phyloP scores from a whole-genome alignment of 129 eudicot species.

The Flaveria linearis region DNA sequence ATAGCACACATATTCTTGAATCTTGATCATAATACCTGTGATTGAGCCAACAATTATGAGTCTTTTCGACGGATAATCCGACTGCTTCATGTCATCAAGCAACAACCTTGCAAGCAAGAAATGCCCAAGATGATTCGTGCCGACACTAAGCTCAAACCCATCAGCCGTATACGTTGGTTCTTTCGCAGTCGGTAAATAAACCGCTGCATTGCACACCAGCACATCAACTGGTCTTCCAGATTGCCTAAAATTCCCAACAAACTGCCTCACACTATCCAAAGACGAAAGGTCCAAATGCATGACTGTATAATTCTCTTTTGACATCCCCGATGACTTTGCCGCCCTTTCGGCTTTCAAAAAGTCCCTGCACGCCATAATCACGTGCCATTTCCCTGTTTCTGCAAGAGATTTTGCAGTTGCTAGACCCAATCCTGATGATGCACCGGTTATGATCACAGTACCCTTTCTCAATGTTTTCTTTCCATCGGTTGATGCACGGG shows the following conservation, averaged over 20 bases:
- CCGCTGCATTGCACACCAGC: slow-evolving; percentile 93
- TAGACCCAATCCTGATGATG: slow-evolving; percentile 88
- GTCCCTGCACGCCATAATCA: slow-evolving; percentile 86
- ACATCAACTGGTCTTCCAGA: slow-evolving; percentile 74
- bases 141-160: slow-evolving; percentile 86
- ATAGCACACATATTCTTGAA: not conserved
- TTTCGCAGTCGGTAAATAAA: slow-evolving; percentile 82
- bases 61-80: slow-evolving; percentile 86
- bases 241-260: slow-evolving; percentile 67
- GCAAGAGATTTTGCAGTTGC: slow-evolving; percentile 87
- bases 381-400: slow-evolving; percentile 83
- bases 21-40: slow-evolving; percentile 37
- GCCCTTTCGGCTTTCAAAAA: slow-evolving; percentile 76
- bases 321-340: slow-evolving; percentile 66
- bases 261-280: slow-evolving; percentile 80
- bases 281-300: slow-evolving; percentile 94
- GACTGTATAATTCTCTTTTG: slow-evolving; percentile 65
- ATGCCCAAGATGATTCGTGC: slow-evolving; percentile 86
- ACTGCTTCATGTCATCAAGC: slow-evolving; percentile 69
- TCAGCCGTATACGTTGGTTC: slow-evolving; percentile 87
- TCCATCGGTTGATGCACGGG: slow-evolving; percentile 48
- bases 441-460: slow-evolving; percentile 77
- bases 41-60: slow-evolving; percentile 83
- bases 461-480: slow-evolving; percentile 86
- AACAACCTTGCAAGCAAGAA: slow-evolving; percentile 71